Base-by-base conservation (phyloP, 306 rosid species). In the Citrullus colocynthis region DNA sequence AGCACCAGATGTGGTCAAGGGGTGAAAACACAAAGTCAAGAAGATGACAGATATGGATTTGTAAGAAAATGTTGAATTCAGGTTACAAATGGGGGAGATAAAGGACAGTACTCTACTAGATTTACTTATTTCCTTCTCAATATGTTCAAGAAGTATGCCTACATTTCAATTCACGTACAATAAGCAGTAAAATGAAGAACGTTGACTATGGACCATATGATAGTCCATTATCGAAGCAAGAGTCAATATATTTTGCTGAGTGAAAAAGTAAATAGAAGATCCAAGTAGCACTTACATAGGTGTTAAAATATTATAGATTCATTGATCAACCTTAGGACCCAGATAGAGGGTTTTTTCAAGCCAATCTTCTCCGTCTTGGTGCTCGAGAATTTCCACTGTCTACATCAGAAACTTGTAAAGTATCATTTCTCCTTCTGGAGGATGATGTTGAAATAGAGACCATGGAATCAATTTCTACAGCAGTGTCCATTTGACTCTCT, bases 341-440 rank as follows among this genome's bases (percentile, higher is more conserved):
- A 84, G 83, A 78, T 49, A 58, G 78, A 82, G 64, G 12, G 60
- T 48, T 56, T 73, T 32, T 63, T 95, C 86, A 90, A 85, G 87
- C 88, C 85, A 92, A 39, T 64, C 99, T 88, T 80, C 97, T 88
- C 81, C 98, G 89, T 77, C 98, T 83, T 30, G 89, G 93, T 37
- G 98, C 88, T 52, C 97, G 92, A 78, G 98, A 92, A 83, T 96
- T 97, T 82, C 97, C 97, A 59, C 93, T 90, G 75, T 96, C 99
- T 66, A 92, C 89, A 78, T 95, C 98, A 51, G 95, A 92, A 79
- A 80, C 85, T 78, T 97, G 90, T 45, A 96, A 84, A 21, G 93
- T 59, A 32, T 90, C 97, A 13, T 77, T 86, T 85, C 97, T 92
- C 84, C 96, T 88, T 84, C 97, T 86, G 74, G 99, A 96, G 60